Conservation (phyloP, 2,329 filamentous ascomycete genomes). For the Purpureocillium lavendulum region DNA sequence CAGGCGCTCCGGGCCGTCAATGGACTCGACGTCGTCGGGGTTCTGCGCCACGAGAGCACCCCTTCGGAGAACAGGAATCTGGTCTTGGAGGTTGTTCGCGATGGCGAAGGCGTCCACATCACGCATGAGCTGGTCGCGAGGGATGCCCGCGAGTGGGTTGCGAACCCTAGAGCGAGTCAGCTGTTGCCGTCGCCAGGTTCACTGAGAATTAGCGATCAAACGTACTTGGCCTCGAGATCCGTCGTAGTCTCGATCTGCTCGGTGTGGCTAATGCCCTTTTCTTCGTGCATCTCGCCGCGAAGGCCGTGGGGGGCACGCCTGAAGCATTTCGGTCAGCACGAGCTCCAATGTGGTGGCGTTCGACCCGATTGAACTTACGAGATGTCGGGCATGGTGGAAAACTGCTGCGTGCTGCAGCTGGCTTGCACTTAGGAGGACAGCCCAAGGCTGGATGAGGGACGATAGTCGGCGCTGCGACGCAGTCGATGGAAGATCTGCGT, state of each 20-base stretch:
- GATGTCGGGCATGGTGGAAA: conserved; percentile 14
- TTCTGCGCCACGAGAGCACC: conserved; percentile 47
- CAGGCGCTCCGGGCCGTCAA: conserved; percentile 47
- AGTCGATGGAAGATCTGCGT: too few species aligned
- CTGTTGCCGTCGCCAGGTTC: not conserved
- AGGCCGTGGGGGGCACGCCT: conserved; percentile 10
- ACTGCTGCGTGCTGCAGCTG: not conserved
- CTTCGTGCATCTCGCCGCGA: conserved; percentile 13
- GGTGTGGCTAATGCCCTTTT: conserved; percentile 15
- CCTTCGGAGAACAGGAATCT: conserved; percentile 49
- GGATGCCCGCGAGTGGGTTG: conserved; percentile 40
- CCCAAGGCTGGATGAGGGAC: too few species aligned
- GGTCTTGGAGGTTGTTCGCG: conserved; percentile 49
- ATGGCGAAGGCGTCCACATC: conserved; percentile 53
- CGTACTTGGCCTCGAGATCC: conserved; percentile 36
- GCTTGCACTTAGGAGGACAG: too few species aligned
- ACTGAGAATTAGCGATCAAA: not conserved
- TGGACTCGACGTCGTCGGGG: conserved; percentile 44
- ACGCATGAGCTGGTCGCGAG: conserved; percentile 41
- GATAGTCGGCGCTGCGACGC: too few species aligned
- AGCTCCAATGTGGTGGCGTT: not conserved
- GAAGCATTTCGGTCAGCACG: conserved; percentile 1
- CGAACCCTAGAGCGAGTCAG: conserved; percentile 25
- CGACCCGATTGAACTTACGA: conserved; percentile 7
- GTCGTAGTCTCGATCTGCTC: conserved; percentile 27